These are phyloP conservation scores for Fusarium sp. DNA, from an alignment of 2,329 filamentous ascomycete species.

Conservation along the genomic window DNA sequence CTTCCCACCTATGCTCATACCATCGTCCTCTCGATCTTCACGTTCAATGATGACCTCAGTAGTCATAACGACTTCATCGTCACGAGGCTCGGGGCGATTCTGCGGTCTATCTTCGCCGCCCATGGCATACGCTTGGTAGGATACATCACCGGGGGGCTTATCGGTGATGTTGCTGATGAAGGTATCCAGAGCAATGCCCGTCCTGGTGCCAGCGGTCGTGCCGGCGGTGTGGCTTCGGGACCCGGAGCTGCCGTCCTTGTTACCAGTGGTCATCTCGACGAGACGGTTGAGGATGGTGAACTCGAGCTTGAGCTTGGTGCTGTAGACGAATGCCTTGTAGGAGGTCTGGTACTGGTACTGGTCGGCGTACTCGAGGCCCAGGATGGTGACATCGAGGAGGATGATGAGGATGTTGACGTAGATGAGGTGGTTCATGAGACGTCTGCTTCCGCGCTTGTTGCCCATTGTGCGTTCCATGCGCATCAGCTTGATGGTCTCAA, in stretches of 20 bases:
- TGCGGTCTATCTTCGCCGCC: slow-evolving; percentile 38
- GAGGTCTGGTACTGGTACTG: slow-evolving; percentile 55
- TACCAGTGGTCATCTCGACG: slow-evolving; percentile 51
- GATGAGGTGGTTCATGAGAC: slow-evolving; percentile 57
- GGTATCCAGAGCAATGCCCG: slow-evolving; percentile 40
- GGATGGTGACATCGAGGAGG: slow-evolving; percentile 59
- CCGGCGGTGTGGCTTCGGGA: slow-evolving; percentile 35
- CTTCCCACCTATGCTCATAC: slow-evolving; percentile 33
- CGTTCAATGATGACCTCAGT: slow-evolving; percentile 44
- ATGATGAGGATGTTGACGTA: slow-evolving; percentile 62
- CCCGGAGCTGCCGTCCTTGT: slow-evolving; percentile 45
- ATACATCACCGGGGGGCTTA: slow-evolving; percentile 32
- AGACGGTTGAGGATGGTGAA: slow-evolving; percentile 58
- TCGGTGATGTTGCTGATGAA: slow-evolving; percentile 31
- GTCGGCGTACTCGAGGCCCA: slow-evolving; percentile 55
- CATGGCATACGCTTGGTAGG: slow-evolving; percentile 45
- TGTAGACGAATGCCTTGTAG: slow-evolving; percentile 56
- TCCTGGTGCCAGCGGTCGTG: slow-evolving; percentile 28
- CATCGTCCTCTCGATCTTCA: slow-evolving; percentile 41
- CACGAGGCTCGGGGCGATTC: background rate
- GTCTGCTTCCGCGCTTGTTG: slow-evolving; percentile 40
- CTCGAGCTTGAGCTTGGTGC: slow-evolving; percentile 57
- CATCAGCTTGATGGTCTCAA: slow-evolving; percentile 64
- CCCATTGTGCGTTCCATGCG: slow-evolving; percentile 55
- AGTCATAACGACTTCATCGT: slow-evolving; percentile 46